These are phyloP conservation scores for Solanum ossicruentum DNA, from an alignment of 257 asterid genomes.

Conservation along the genomic window DNA sequence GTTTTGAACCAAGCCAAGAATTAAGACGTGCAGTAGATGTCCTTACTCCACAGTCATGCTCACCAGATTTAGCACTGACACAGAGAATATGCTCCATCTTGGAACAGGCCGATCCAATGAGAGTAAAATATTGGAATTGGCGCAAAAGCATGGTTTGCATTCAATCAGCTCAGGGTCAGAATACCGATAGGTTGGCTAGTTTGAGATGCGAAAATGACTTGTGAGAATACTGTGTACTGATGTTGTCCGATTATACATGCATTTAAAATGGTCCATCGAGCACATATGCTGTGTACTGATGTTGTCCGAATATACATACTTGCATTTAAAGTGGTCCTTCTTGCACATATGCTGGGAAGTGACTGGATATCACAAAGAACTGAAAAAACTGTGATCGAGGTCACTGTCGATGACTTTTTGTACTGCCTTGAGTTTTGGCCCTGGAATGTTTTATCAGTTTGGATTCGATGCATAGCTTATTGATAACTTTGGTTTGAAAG, in stretches of 20 bases:
- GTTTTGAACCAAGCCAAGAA: slow-evolving; percentile 37
- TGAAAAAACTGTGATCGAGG: neutral
- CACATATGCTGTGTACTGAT: neutral
- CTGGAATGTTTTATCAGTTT: neutral
- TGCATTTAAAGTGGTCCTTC: neutral
- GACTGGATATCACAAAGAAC: neutral
- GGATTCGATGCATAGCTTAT: neutral
- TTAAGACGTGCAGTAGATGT: slow-evolving; percentile 40
- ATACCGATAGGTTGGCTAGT: slow-evolving; percentile 5
- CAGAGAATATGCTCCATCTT: slow-evolving; percentile 38
- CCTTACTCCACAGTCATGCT: slow-evolving; percentile 16
- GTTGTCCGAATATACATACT: neutral
- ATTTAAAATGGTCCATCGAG: neutral
- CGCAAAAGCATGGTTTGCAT: slow-evolving; percentile 29
- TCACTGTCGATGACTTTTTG: neutral
- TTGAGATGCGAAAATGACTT: neutral
- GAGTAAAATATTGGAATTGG: slow-evolving; percentile 91
- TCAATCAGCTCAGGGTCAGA: slow-evolving; percentile 4
- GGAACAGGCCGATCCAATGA: slow-evolving; percentile 57
- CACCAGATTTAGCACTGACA: slow-evolving; percentile 19
- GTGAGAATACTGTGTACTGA: neutral
- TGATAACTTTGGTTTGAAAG: neutral
- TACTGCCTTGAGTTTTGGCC: neutral
- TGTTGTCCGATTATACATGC: neutral
- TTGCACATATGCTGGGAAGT: neutral